phyloP scores from a whole-genome alignment of 495 filamentous ascomycete genomes.

The Xylaria palmicola region DNA sequence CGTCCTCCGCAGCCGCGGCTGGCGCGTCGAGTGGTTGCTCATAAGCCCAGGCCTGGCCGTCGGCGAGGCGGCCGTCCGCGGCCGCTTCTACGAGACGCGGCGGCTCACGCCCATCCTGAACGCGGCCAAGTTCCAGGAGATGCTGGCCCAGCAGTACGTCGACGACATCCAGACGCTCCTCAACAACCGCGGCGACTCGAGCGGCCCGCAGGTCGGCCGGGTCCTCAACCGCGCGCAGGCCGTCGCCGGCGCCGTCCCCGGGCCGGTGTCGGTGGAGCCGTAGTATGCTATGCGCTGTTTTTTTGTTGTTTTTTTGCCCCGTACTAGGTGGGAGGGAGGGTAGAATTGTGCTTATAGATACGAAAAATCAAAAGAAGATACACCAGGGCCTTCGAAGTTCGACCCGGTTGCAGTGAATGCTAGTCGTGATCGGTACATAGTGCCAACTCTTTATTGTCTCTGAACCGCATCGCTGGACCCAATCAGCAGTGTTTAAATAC shows the following conservation, averaged over 20 bases:
- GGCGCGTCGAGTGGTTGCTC: constrained; percentile 34
- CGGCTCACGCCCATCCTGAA: constrained; percentile 37
- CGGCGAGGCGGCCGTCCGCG: constrained; percentile 31
- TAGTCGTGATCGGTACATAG: too few species aligned
- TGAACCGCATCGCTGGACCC: too few species aligned
- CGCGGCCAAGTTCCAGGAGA: constrained; percentile 20
- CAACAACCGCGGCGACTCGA: constrained; percentile 38
- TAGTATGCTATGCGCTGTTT: too few species aligned
- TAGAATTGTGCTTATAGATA: too few species aligned
- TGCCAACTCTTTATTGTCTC: too few species aligned
- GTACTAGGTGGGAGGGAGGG: too few species aligned
- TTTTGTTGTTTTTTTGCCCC: too few species aligned
- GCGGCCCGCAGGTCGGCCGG: constrained; percentile 17
- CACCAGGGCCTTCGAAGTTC: too few species aligned
- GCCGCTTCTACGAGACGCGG: constrained; percentile 46
- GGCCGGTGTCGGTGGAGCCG: neutral
- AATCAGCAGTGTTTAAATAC: too few species aligned
- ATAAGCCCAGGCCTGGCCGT: constrained; percentile 20
- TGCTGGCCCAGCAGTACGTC: constrained; percentile 24
- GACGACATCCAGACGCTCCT: constrained; percentile 36
- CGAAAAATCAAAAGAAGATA: too few species aligned
- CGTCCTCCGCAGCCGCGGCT: constrained; percentile 25
- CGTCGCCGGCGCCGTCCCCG: constrained; percentile 19
- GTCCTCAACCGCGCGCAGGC: constrained; percentile 15
- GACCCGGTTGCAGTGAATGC: too few species aligned